Conservation (phyloP, 2,329 filamentous ascomycete species). For the Botryotinia narcissicola region DNA sequence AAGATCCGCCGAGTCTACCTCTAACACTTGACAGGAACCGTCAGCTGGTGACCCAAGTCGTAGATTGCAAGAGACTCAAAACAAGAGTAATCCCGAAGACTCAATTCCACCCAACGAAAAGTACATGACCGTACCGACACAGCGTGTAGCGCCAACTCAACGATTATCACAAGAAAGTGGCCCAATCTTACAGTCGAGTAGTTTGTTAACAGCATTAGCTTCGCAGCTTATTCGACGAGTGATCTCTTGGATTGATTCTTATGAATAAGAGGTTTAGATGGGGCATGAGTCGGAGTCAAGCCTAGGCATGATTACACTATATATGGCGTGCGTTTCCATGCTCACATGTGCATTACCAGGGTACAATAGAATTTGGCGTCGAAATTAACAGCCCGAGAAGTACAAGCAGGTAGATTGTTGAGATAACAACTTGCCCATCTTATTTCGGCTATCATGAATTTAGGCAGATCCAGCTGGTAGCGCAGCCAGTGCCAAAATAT, state of each 20-base stretch:
- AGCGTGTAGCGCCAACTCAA: constrained; percentile 67
- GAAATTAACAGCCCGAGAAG: neutral
- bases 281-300: neutral
- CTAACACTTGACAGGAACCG: constrained; percentile 34
- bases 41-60: constrained; percentile 32
- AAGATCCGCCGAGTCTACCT: constrained; percentile 28
- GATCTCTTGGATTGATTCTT: constrained; percentile 1
- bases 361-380: neutral
- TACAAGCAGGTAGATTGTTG: neutral
- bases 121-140: constrained; percentile 27
- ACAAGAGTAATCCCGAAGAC: constrained; percentile 22
- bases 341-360: neutral
- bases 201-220: constrained; percentile 34
- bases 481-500: constrained; percentile 78
- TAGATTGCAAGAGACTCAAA: constrained; percentile 24
- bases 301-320: neutral
- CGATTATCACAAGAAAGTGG: constrained; percentile 63
- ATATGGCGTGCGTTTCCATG: neutral
- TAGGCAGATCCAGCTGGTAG: constrained; percentile 74
- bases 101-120: constrained; percentile 1
- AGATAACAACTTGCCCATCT: neutral
- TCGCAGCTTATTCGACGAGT: constrained; percentile 38
- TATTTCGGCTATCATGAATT: neutral
- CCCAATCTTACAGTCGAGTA: constrained; percentile 28
- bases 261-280: neutral